Percentiles rank a stretch among this genome's conserved stretches.
phyloP scores from a whole-genome alignment of 78 protist genomes.

The Dictyostelium firmibasis region DNA sequence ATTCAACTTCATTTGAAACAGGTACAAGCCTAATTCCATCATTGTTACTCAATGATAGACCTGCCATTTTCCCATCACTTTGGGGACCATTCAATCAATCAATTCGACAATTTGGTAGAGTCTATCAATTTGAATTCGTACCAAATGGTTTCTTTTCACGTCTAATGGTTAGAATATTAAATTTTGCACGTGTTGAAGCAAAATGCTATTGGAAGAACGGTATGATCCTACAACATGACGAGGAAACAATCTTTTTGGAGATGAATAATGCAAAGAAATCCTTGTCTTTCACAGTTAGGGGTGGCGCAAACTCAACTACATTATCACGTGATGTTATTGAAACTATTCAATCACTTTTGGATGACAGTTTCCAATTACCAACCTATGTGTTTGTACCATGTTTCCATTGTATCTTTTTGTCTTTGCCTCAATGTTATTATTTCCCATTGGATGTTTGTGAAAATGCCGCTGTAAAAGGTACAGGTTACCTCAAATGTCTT shows the following conservation, averaged over 20 bases:
- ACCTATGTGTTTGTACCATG: slow-evolving; percentile 71
- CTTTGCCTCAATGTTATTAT: slow-evolving; percentile 11
- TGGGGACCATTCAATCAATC: slow-evolving; percentile 32
- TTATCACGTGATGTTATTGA: slow-evolving; percentile 74
- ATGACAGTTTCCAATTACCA: slow-evolving; percentile 31
- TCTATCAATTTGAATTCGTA: slow-evolving; percentile 67
- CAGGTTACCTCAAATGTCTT: slow-evolving; percentile 57
- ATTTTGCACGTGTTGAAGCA: slow-evolving; percentile 61
- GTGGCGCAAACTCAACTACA: slow-evolving; percentile 17
- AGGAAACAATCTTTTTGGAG: slow-evolving; percentile 51
- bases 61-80: background rate
- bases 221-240: slow-evolving; percentile 41
- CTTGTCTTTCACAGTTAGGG: slow-evolving; percentile 35
- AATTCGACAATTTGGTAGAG: slow-evolving; percentile 39
- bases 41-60: slow-evolving; percentile 27
- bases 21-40: slow-evolving; percentile 59
- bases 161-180: slow-evolving; percentile 73
- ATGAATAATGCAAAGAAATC: slow-evolving; percentile 12
- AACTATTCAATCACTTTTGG: slow-evolving; percentile 63
- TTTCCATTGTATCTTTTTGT: slow-evolving; percentile 57
- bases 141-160: slow-evolving; percentile 85
- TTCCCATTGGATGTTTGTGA: slow-evolving; percentile 81
- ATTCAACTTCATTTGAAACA: background rate
- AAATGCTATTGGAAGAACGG: slow-evolving; percentile 82
- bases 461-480: slow-evolving; percentile 80